Evolutionary conservation across 257 asterid species (phyloP), one percentile per base, ranked within the genome.

Genomic region (Lantana camara): DNA sequence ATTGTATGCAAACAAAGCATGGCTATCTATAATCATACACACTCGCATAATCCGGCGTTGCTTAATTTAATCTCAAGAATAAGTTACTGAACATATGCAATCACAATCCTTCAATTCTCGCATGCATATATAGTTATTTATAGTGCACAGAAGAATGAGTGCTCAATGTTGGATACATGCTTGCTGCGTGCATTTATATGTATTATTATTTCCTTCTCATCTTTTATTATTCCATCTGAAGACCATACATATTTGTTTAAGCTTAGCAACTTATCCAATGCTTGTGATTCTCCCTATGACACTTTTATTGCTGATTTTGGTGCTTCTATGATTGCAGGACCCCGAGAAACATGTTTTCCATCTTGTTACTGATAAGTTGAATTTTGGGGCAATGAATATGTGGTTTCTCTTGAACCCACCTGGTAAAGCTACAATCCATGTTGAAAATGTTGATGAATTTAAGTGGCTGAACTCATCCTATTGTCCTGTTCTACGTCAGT

Each of bases 401-500:
- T 94, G 99, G 99, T 94, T 94, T 80, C 83, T 94, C 63, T 78
- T 94, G 84, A 94, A 94, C 77, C 97, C 96, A 47, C 99, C 97
- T 41, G 96, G 99, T 56, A 88, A 86, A 83, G 99, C 96, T 70
- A 86, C 99, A 38, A 90, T 94, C 68, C 86, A 90, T 65, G 99
- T 94, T 15, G 99, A 94, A 77, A 94, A 94, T 68, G 97, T 94
- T 27, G 99, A 94, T 64, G 97, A 85, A 47, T 90, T 90, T 74
- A 94, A 80, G 87, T 90, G 99, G 99, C 95, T 94, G 60, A 94
- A 90, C 79, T 85, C 99, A 49, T 87, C 96, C 56, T 94, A 94
- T 64, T 94, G 96, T 60, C 96, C 97, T 42, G 96, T 86, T 71
- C 79, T 94, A 47, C 88, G 91, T 35, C 96, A 90, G 75, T 83